Base-by-base conservation (phyloP, 495 filamentous ascomycete species). In the Hamigera avellanea region DNA sequence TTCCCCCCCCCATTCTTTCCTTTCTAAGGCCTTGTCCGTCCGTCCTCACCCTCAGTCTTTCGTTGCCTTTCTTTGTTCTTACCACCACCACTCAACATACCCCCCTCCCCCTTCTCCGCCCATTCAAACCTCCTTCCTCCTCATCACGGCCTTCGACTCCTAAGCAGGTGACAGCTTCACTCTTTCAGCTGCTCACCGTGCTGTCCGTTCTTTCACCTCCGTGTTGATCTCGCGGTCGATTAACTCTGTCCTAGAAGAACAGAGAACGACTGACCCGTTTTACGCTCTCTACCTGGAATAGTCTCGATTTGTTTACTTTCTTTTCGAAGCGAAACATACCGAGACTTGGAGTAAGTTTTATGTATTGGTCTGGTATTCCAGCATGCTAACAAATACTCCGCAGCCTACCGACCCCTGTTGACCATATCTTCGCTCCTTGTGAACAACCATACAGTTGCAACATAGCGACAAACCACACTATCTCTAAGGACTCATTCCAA, bases 121-220 rank as follows among this genome's bases (percentile, higher is more conserved):
- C 51, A 53, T 57, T 47, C 34, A 44, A 49, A 35, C 41, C 32
- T 42, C 42, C 32, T 37, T 44, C 37, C 41, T 51, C 41, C 37
- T 51, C 46, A 14, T 31, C 52, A 27, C 35, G 38, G 45, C 40
- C 39, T 49, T 50, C 50, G 37, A 49, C 57, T 25, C 26, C 42
- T 41, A 48, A 54, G 66, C 69, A 69, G 69, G 73, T 71, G 60
- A 71, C 80, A 73, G 78, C 83, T 88, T 86, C 83, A 86, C 73
- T 88, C 83, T 72, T 85, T 87, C 60, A 81, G 76, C 75, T 73
- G 70, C 43, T 52, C 60, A 57, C 58, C 56, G 48, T 66, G 70
- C 70, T 53, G 54, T 74, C 63, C 73, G 53, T 62, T 77, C 73
- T 52, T 62, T 64, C 52, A 31, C 32, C 33, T 32, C 36, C 13